Base-by-base conservation (phyloP, 768 basidiomycete genomes). In the Artomyces pyxidatus region DNA sequence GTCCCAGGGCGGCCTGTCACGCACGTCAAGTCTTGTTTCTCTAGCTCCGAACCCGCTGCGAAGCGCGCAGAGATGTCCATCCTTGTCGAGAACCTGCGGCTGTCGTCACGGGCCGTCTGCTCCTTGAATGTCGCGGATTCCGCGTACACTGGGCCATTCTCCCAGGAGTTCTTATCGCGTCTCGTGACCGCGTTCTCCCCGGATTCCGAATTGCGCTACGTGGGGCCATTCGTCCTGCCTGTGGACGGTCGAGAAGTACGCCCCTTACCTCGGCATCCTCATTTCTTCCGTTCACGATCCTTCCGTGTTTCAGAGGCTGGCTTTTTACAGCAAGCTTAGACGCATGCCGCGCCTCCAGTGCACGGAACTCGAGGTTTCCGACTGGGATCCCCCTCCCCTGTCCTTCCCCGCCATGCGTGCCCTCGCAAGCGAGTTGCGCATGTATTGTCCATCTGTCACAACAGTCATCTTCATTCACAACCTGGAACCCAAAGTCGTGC, bases 1-100 rank as follows among this genome's bases (percentile, higher is more conserved):
- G 71, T 77, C 19, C 80, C 83, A 1, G 69, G 69, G 10, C 72
- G 83, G 2, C 81, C 83, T 6, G 63, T 86, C 35, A 71, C 75
- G 1, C 75, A 74, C 47, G 69, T 85, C 49, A 85, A 85, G 63
- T 83, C 82, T 6, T 84, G 83, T 58, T 81, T 85, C 61, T 82
- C 82, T 21, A 68, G 69, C 45, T 67, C 75, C n/a, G 68, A 67
- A 44, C 45, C 65, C 1, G 59, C 55, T 4, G 76, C 75, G 38
- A 82, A 81, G 65, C 69, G 71, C 27, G 64, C 66, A 1, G 83
- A 85, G 60, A 64, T 83, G 65, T 54, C 58, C 0, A 54, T 68
- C 1, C 65, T 85, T 21, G 63, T 82, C 47, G 67, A 70, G 3
- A 73, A 68, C 40, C 59, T 83, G 38, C 65, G 59, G 42, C 67